Conservation (phyloP, 2,329 filamentous ascomycete species). For the Aspergillus sp. region DNA sequence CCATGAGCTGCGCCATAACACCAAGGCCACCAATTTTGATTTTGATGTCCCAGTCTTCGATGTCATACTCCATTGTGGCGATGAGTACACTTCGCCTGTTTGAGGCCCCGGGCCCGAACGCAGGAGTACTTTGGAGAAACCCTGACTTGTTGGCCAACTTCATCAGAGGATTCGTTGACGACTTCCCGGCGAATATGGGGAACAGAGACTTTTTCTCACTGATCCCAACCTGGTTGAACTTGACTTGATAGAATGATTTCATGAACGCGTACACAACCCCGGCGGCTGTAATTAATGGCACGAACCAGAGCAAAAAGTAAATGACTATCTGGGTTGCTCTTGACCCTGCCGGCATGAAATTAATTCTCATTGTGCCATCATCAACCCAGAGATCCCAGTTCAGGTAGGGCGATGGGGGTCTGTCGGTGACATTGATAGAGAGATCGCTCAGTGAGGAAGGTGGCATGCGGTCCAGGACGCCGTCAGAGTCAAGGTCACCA, state of each 20-base stretch:
- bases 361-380: slow-evolving; percentile 55
- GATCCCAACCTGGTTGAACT: slow-evolving; percentile 60
- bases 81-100: slow-evolving; percentile 60
- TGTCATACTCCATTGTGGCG: slow-evolving; percentile 71
- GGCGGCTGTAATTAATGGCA: slow-evolving; percentile 54
- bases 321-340: slow-evolving; percentile 55
- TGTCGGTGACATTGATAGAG: slow-evolving; percentile 59
- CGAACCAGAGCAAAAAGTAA: slow-evolving; percentile 53
- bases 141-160: slow-evolving; percentile 36
- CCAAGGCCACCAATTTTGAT: slow-evolving; percentile 71
- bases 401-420: slow-evolving; percentile 55
- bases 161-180: slow-evolving; percentile 36
- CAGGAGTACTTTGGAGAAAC: slow-evolving; percentile 38
- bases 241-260: slow-evolving; percentile 63
- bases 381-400: slow-evolving; percentile 57
- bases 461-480: slow-evolving; percentile 61
- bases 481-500: slow-evolving; percentile 63
- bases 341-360: slow-evolving; percentile 55
- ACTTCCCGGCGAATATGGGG: slow-evolving; percentile 34
- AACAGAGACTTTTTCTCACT: slow-evolving; percentile 49
- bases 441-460: slow-evolving; percentile 57
- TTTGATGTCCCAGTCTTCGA: slow-evolving; percentile 68
- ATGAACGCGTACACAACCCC: slow-evolving; percentile 58
- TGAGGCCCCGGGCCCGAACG: slow-evolving; percentile 32
- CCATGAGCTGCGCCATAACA: slow-evolving; percentile 70